Conservation (phyloP, 306 rosid species). For the Ziziphus jujuba region DNA sequence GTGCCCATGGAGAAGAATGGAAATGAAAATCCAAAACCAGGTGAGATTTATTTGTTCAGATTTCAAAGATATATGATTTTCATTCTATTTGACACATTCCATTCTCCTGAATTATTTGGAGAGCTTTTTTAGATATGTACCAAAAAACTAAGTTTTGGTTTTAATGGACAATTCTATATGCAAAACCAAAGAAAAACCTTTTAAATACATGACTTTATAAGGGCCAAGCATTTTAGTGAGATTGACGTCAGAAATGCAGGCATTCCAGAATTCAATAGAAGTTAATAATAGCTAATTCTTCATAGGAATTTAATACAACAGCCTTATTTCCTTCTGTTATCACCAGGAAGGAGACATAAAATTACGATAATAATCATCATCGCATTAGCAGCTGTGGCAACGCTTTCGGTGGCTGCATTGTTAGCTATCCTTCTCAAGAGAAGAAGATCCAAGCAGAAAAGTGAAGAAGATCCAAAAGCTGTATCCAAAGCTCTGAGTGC, state of each 20-base stretch:
- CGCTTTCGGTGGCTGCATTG: slow-evolving; percentile 42
- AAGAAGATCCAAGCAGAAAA: slow-evolving; percentile 15
- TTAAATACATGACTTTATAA: too few species aligned
- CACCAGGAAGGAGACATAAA: slow-evolving; percentile 36
- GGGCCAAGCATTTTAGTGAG: too few species aligned
- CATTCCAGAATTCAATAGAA: slow-evolving; percentile 2
- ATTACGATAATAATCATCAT: slow-evolving; percentile 34
- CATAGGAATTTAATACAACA: slow-evolving; percentile 16
- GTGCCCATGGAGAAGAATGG: slow-evolving; percentile 64
- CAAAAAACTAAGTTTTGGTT: background rate
- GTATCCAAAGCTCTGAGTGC: slow-evolving; percentile 34
- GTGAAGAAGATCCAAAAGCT: slow-evolving; percentile 30
- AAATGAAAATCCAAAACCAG: slow-evolving; percentile 19
- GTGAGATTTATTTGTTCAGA: slow-evolving; percentile 28
- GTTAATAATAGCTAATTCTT: background rate
- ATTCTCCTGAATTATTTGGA: background rate
- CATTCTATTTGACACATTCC: background rate
- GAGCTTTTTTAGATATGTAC: background rate
- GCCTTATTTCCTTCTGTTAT: slow-evolving; percentile 23
- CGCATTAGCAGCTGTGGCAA: slow-evolving; percentile 38
- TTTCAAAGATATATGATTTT: background rate
- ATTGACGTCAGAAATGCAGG: background rate
- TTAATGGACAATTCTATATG: background rate
- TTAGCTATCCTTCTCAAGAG: slow-evolving; percentile 40
- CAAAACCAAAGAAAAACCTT: too few species aligned